Conservation (phyloP, 257 asterid species). For the Solanum bukasovii region DNA sequence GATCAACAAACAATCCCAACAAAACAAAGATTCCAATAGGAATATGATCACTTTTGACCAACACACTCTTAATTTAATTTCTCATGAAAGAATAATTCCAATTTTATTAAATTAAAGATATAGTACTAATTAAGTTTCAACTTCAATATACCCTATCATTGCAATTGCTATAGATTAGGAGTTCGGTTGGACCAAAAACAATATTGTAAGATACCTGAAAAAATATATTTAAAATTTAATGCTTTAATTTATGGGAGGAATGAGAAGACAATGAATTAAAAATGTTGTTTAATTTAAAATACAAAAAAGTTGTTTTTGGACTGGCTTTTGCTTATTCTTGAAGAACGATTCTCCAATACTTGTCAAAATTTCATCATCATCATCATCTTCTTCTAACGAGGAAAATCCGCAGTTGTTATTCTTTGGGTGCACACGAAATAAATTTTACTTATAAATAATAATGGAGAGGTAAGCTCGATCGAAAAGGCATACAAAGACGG, state of each 20-base stretch:
- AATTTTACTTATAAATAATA: neutral
- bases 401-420: accelerated
- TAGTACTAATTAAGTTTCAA: neutral
- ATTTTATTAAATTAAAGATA: neutral
- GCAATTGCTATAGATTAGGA: constrained; percentile 1
- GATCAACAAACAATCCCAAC: neutral
- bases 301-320: neutral
- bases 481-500: no score
- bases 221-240: neutral
- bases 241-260: neutral
- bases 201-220: neutral
- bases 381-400: no score
- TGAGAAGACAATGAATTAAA: neutral
- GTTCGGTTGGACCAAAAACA: neutral
- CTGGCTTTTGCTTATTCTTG: neutral
- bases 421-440: accelerated
- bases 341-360: neutral
- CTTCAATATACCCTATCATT: neutral
- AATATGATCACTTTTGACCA: constrained; percentile 4
- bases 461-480: no score
- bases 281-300: neutral
- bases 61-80: neutral
- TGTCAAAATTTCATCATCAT: neutral
- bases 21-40: neutral
- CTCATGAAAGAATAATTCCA: neutral